Base-by-base conservation (phyloP, 2,329 filamentous ascomycete genomes). In the Xylariales sp. region DNA sequence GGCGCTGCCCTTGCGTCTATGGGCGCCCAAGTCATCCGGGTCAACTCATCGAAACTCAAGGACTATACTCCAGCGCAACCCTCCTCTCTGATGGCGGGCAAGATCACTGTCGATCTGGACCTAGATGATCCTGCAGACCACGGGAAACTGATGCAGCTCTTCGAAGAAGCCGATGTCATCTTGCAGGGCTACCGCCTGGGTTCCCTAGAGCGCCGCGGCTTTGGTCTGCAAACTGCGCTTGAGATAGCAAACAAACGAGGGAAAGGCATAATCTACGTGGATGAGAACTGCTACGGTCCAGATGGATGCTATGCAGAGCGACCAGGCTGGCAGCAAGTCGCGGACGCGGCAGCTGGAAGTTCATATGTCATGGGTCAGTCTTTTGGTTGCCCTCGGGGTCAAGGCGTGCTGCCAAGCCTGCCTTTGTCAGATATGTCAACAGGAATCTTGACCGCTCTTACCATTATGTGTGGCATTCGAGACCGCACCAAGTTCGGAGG, bases 31-130 rank as follows among this genome's bases (percentile, higher is more conserved):
- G 83, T 89, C 1, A 69, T 89, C 46, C 84, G 86, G 49, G 69
- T 88, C 30, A 88, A 83, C 3, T 78, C 76, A 5, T 75, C 80
- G 0, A 65, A 76, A 31, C 66, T 88, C 16, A 76, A 77, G 5
- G 83, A 87, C n/a, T n/a, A n/a, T n/a, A n/a, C n/a, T n/a, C n/a
- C 43, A 78, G 87, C 2, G 80, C 81, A 0, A 82, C 83, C 58
- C 85, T 85, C 59, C 81, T 86, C 48, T 73, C 85, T 1, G 83
- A 87, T 46, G 77, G 80, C 81, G 52, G 83, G 83, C 18, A 88
- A 88, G 55, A 81, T 81, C 44, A 71, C 79, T 1, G 68, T 72
- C 2, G 76, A 82, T 14, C 61, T 88, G 4, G 72, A 87, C 44
- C 66, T 87, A 5, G 79, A 79, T 47, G 65, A 69, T 0, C 42